Conservation (phyloP, 441 rosid genomes). For the Theobroma grandiflorum region DNA sequence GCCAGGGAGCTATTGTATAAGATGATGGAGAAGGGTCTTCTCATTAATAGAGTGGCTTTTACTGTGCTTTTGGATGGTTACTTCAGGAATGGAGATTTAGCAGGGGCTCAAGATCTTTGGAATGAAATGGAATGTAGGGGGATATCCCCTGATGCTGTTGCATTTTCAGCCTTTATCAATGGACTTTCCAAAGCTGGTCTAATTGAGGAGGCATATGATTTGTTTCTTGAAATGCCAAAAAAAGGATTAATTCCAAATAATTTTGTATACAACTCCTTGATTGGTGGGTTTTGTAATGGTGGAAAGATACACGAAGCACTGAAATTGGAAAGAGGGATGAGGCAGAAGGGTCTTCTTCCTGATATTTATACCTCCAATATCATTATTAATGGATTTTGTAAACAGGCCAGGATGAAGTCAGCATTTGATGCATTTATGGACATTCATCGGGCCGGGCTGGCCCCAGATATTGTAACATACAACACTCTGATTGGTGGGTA, state of each 20-base stretch:
- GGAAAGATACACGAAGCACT: constrained; percentile 63
- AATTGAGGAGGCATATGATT: constrained; percentile 61
- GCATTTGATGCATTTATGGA: constrained; percentile 52
- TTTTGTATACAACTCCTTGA: constrained; percentile 67
- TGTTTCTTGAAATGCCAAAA: constrained; percentile 59
- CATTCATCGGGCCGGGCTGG: constrained; percentile 56
- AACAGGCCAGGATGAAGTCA: constrained; percentile 55
- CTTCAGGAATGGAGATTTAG: constrained; percentile 54
- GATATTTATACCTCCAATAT: constrained; percentile 67
- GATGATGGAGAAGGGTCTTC: constrained; percentile 59
- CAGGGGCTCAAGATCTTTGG: constrained; percentile 69
- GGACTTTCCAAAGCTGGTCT: constrained; percentile 70
- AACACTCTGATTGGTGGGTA: constrained; percentile 74
- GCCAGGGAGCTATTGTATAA: constrained; percentile 56
- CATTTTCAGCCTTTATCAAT: constrained; percentile 71
- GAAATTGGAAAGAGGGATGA: constrained; percentile 63
- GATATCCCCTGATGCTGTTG: constrained; percentile 62
- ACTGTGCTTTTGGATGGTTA: constrained; percentile 74
- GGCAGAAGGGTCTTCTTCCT: constrained; percentile 62
- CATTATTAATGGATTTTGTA: constrained; percentile 68
- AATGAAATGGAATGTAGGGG: constrained; percentile 61
- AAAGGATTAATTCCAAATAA: constrained; percentile 69
- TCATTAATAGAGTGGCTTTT: constrained; percentile 57
- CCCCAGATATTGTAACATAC: constrained; percentile 70
- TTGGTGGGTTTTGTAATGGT: constrained; percentile 60